Evolutionary conservation across 176 grass and related monocot species (phyloP).

Genomic region (Juncus inflexus): DNA sequence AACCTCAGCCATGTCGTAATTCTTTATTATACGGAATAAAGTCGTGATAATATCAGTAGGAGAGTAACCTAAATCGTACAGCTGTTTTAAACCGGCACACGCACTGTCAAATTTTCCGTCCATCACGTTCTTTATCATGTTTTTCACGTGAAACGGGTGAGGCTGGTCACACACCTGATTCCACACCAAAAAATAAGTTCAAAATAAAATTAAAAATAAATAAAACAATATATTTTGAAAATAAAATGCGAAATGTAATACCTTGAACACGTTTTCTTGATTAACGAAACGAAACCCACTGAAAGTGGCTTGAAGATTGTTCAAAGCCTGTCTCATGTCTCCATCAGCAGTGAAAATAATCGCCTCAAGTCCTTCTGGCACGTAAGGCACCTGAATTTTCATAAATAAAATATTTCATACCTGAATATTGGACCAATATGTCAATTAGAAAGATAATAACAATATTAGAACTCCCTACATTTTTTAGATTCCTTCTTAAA

Average conservation of each 20-base stretch:
- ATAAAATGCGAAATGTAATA: too few species aligned
- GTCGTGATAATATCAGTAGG: conserved; percentile 95
- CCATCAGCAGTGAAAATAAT: conserved; percentile 98
- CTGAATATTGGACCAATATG: too few species aligned
- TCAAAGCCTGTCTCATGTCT: conserved; percentile 97
- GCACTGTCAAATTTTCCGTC: conserved; percentile 81
- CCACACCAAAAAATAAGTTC: neutral
- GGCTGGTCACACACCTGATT: conserved; percentile 84
- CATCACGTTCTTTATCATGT: conserved; percentile 79
- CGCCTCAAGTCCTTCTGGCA: conserved; percentile 87
- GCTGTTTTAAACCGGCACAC: conserved; percentile 68
- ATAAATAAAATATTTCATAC: neutral
- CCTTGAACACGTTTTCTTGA: conserved; percentile 95
- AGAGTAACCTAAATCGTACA: conserved; percentile 91
- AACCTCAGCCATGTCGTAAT: conserved; percentile 96
- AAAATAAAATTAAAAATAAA: too few species aligned
- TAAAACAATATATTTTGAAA: too few species aligned
- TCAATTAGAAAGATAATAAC: too few species aligned
- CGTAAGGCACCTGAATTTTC: conserved; percentile 64
- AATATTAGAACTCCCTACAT: too few species aligned
- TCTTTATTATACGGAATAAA: conserved; percentile 87
- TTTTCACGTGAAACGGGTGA: conserved; percentile 87
- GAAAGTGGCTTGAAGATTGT: conserved; percentile 90
- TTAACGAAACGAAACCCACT: conserved; percentile 93
- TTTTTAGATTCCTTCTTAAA: too few species aligned